Base-by-base conservation (phyloP, 2,329 filamentous ascomycete genomes). In the Arthrobotrys megalospora region DNA sequence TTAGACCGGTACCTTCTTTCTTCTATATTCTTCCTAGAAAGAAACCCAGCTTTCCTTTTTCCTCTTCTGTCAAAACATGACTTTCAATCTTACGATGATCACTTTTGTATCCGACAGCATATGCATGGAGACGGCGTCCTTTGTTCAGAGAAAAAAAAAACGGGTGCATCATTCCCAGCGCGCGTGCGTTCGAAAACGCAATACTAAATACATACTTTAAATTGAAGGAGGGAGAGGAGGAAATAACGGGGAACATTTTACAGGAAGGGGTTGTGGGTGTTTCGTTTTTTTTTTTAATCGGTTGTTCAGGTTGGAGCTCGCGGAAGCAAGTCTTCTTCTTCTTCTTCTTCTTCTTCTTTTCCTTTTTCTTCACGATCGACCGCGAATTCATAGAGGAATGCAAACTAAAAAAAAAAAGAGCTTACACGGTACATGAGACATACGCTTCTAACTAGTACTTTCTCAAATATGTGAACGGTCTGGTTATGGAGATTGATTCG, bases 41-140 rank as follows among this genome's bases (percentile, higher is more conserved):
- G 58, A 62, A 52, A 60, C 2, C 24, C 8, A 28, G 19, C 16
- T 48, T 48, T 48, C n/a, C 16, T 66, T 45, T 47, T 66, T 66
- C 24, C 52, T 50, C 45, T 43, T 66, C 47, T 64, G n/a, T 38
- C 55, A 60, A 60, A 60, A 58, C 32, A 73, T 5, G 24, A 28
- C 24, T 28, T 28, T 28, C 24, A 2, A 28, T 28, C 2, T 28
- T 28, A 28, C 45, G 32, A 64, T 55, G 69, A 73, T 50, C 60
- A 73, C 28, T 64, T 47, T 73, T 73, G 60, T 73, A 73, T 55
- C 55, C 50, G 28, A 55, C 52, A 73, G 69, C 69, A 73, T 73
- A 66, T 60, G 55, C 55, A 60, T 73, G 60, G 69, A 73, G 69
- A 73, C 36, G 69, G 69, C 69, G 69, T 73, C 50, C 60, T 60